Evolutionary conservation across 2,329 filamentous ascomycete genomes (phyloP), one percentile per base, ranked within the genome.

Genomic region (Corinectria fuckeliana): DNA sequence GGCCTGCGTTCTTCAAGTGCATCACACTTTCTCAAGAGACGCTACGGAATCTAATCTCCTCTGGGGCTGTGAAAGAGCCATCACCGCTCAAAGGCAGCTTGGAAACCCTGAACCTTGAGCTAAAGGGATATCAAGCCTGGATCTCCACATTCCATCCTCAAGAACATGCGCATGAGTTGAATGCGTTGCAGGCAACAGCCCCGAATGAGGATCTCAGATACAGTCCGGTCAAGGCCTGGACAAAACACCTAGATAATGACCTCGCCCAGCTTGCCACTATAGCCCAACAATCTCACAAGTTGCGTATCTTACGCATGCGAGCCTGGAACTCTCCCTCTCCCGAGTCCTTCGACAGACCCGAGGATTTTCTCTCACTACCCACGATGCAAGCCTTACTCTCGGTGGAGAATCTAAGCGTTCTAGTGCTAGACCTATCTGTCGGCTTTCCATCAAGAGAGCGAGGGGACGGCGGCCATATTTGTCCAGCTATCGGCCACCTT

Each of bases 311-410:
- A 14, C 50, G 41, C 26, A 55, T 65, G 25, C 41, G 14, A 30
- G 60, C 64, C 32, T 34, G 16, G n/a, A 26, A 21, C 23, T 59
- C 54, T 20, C 20, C 32, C 5, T 34, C 44, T 20, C 44, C 54
- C n/a, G 53, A 50, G 2, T 30, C 47, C 5, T 32, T 51, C 5
- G 49, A 58, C 11, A 55, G 32, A n/a, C 38, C 48, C n/a, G 18
- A 59, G 2, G 55, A 60, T 39, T 62, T 58, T 41, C 45, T 67
- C 30, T 61, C 49, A 44, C 20, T 63, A 11, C 20, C 39, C 6
- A 53, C 61, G 5, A 67, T 67, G 21, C 47, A 49, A 53, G 48
- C 62, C 5, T 45, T 64, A 3, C 58, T 69, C 13, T 58, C 63
- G 13, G 4, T 64, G 48, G 41, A 61, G 14, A 60, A 63, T 41